Evolutionary conservation across 768 basidiomycete genomes (phyloP).

Genomic region (Boletus speciosus): DNA sequence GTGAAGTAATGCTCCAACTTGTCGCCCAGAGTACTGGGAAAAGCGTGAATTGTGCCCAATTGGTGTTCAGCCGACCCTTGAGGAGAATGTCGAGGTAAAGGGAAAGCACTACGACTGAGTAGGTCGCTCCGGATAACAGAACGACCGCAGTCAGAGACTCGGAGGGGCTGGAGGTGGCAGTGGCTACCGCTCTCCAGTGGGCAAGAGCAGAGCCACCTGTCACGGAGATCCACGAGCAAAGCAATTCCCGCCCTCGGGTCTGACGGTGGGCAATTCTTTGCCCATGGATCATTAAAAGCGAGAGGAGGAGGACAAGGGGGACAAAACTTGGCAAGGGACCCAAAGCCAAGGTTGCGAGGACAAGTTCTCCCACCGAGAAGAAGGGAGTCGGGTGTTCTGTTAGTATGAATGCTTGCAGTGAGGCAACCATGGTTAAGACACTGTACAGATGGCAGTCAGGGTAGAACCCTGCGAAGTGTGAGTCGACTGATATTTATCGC

Average conservation of each 20-base stretch:
- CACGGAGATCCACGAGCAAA: constrained; percentile 37
- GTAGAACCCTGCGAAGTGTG: background rate
- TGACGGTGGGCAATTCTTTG: constrained; percentile 29
- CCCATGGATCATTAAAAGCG: constrained; percentile 29
- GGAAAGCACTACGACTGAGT: constrained; percentile 39
- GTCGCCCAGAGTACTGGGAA: constrained; percentile 73
- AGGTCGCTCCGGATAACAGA: constrained; percentile 41
- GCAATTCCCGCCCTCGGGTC: constrained; percentile 27
- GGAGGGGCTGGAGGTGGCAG: constrained; percentile 53
- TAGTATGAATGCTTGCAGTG: constrained; percentile 26
- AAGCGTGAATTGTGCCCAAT: constrained; percentile 46
- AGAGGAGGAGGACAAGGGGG: constrained; percentile 31
- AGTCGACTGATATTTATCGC: constrained; percentile 13
- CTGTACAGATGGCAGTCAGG: constrained; percentile 5
- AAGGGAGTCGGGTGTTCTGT: constrained; percentile 20
- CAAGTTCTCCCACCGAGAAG: constrained; percentile 24
- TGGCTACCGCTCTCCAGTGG: constrained; percentile 41
- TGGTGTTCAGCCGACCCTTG: constrained; percentile 25
- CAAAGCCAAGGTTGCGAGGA: constrained; percentile 25
- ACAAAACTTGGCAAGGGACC: constrained; percentile 32
- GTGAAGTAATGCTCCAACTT: constrained; percentile 53
- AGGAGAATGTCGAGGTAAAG: constrained; percentile 40
- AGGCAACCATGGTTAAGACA: constrained; percentile 13
- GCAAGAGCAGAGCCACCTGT: constrained; percentile 41
- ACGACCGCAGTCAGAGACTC: constrained; percentile 48